Base-by-base conservation (phyloP, 306 rosid genomes). In the Dalbergia cultrata region DNA sequence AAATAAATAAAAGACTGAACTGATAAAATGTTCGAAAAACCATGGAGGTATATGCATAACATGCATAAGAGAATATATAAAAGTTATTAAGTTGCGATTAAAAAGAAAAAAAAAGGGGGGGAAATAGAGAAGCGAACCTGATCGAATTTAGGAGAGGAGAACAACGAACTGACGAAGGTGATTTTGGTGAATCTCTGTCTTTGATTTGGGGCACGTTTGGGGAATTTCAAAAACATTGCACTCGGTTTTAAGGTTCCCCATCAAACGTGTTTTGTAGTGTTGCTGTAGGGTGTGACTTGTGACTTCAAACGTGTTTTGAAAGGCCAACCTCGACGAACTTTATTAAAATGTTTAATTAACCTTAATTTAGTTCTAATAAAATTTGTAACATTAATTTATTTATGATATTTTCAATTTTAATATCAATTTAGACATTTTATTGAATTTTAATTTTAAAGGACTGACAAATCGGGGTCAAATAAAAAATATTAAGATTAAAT, bases 171-270 rank as follows among this genome's bases (percentile, higher is more conserved):
- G 72, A 62, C 54, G 5, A 47, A 47, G 53, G 53, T 47, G 16
- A 47, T 47, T 12, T 47, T 47, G 53, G 26, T 57, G 87, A 91
- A 88, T 90, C 88, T 72, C 67, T 72, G 62, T 68, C 67, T 60
- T 50, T 19, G 13, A 47, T 47, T 73, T 47, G 7, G 62, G 50
- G 33, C 9, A 6, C 12, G 45, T 50, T 33, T 75, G 67, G 45
- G 41, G 76, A 54, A 58, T 39, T 14, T 22, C 33, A 3, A 31
- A 54, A 56, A 34, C 22, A 11, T 53, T 64, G 33, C 11, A 9
- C 37, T 14, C 26, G n/a, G 70, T 35, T n/a, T n/a, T 35, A 56
- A 58, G 31, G 26, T 64, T 74, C 75, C 14, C 60, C 6, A 18
- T 54, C 49, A 68, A 61, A 78, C 81, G 74, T 67, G 78, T 62